Base-by-base conservation (phyloP, 495 filamentous ascomycete species). In the Xylaria telfairii region DNA sequence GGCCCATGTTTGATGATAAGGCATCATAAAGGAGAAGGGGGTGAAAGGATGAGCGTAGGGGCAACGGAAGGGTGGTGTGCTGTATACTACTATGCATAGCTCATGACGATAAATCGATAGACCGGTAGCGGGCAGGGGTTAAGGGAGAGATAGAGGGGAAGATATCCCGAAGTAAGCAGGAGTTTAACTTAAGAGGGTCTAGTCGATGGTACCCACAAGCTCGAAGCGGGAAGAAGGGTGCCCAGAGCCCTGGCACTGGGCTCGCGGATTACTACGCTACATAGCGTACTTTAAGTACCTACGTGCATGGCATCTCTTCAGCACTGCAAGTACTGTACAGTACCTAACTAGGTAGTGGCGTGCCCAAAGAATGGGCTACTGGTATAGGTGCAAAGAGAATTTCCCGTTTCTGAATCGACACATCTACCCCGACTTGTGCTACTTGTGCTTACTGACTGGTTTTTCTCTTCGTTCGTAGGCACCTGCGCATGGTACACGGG, bases 261-360 rank as follows among this genome's bases (percentile, higher is more conserved):
- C 54, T 59, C 46, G 46, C n/a, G 9, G 46, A 21, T 49, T 49
- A 49, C 46, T 21, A 49, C 46, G n/a, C 46, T 49, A 49, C 46
- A 5, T 21, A n/a, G 1, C 4, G 15, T 15, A n/a, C n/a, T n/a
- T n/a, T n/a, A n/a, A n/a, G 46, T 41, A 41, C 39, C 4, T 41
- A 41, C 21, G 26, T 51, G 47, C 49, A 53, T 53, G 21, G 24
- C 10, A n/a, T 53, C 21, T 26, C 49, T 53, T n/a, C 49, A 34
- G 30, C 5, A 21, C 28, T n/a, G 44, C 12, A 46, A 4, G 12
- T 46, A 46, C n/a, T n/a, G n/a, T n/a, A n/a, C n/a, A n/a, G n/a
- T n/a, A n/a, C n/a, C n/a, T n/a, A n/a, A n/a, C n/a, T n/a, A n/a
- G n/a, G n/a, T n/a, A n/a, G n/a, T n/a, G n/a, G n/a, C n/a, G n/a